Base-by-base conservation (phyloP, 140 eudicot genomes). In the Anethum foeniculum region DNA sequence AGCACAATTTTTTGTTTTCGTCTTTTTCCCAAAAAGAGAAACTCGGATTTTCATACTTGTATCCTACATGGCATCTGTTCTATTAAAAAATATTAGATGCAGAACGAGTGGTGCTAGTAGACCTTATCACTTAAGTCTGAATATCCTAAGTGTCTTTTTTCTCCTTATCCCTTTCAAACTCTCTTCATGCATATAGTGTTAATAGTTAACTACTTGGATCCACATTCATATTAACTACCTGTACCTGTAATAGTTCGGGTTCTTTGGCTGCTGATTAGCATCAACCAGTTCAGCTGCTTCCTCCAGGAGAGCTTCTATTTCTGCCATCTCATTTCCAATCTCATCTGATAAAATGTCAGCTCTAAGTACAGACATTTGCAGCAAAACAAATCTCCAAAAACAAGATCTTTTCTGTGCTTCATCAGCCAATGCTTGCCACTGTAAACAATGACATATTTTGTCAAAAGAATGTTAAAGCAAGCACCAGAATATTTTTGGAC, bases 251-350 rank as follows among this genome's bases (percentile, higher is more conserved):
- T 95, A 95, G 81, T 88, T 92, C 34, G 99, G 97, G 82, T 95
- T 90, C 82, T 95, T 90, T 30, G 81, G 87, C 84, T 88, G 87
- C 83, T 94, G 84, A 34, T 25, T 25, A 44, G 76, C 93, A 74
- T 88, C 96, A 71, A 95, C 96, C 77, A 95, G 97, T 85, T 92
- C 99, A 80, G 99, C 99, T 75, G 99, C 97, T 88, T 95, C 99
- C 86, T 95, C 97, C 82, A 95, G 82, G 79, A 89, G 84, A 78
- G 90, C 97, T 84, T 92, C 97, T 41, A 95, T 90, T 85, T 92
- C 97, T 10, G 99, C 99, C 83, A 84, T 88, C 81, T 90, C 99
- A 41, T 89, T 82, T 19, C 97, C 97, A 84, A 52, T 71, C 77
- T 72, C 93, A 77, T 90, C 96, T 38, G 77, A 81, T 38, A 86